A percentile compares a stretch with the other conserved stretches of the same genome.
These are phyloP conservation scores for Phialocephala subalpina DNA, from an alignment of 2,329 filamentous ascomycete species.

Conservation along the genomic window DNA sequence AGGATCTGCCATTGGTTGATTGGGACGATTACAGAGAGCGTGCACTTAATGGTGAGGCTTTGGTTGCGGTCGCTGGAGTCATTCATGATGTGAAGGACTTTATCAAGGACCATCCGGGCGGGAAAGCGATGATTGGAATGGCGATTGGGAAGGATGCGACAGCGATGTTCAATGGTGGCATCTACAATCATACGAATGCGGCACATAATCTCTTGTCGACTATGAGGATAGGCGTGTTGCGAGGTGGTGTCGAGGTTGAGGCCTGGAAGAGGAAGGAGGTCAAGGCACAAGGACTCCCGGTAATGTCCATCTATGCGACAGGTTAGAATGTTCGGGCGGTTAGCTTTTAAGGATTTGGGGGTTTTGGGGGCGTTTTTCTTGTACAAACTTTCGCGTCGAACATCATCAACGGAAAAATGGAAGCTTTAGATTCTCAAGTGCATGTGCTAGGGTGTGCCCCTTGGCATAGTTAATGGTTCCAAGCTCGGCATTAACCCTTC, in stretches of 20 bases:
- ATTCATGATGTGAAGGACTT: conserved; percentile 84
- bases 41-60: conserved; percentile 75
- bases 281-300: background rate
- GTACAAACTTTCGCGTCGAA: too few species aligned
- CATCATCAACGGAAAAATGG: too few species aligned
- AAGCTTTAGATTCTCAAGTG: too few species aligned
- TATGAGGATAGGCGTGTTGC: conserved; percentile 40
- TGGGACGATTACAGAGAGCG: conserved; percentile 85
- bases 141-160: conserved; percentile 87
- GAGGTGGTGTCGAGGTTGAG: conserved; percentile 28
- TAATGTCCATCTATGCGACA: too few species aligned
- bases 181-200: conserved; percentile 36
- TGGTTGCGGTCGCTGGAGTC: conserved; percentile 80
- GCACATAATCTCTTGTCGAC: conserved; percentile 43
- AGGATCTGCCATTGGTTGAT: conserved; percentile 81
- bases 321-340: too few species aligned
- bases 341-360: too few species aligned
- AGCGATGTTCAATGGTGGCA: conserved; percentile 80
- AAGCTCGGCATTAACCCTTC: too few species aligned
- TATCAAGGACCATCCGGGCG: conserved; percentile 85
- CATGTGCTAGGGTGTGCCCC: too few species aligned
- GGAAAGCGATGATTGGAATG: conserved; percentile 81
- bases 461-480: too few species aligned
- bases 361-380: too few species aligned
- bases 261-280: conserved; percentile 28